Percentiles rank a stretch among this genome's conserved stretches.
Evolutionary conservation across 1,139 yeast species (phyloP).

Genomic region (Taiozyma onychis): DNA sequence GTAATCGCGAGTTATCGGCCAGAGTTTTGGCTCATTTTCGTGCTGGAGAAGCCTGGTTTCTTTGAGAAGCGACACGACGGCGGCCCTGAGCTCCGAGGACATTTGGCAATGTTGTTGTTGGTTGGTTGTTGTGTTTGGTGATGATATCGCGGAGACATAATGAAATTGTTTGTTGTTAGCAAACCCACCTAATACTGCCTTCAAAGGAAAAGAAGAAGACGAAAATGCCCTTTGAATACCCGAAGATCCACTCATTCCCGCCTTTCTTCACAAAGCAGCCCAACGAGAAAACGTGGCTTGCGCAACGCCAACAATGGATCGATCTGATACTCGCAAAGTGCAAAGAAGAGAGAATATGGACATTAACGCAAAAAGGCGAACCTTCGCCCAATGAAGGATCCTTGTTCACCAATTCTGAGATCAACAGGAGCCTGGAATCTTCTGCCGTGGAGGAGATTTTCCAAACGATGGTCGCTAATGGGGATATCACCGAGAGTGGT

Average conservation of each 20-base stretch:
- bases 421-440: constrained; percentile 40
- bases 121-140: background rate
- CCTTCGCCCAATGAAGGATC: constrained; percentile 26
- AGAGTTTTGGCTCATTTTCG: background rate
- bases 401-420: constrained; percentile 25
- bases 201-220: too few species aligned
- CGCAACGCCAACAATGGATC: constrained; percentile 63
- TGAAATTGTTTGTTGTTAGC: too few species aligned
- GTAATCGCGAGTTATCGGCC: background rate
- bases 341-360: constrained; percentile 48
- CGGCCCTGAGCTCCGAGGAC: background rate
- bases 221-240: constrained; percentile 35
- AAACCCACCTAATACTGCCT: too few species aligned
- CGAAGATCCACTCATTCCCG: constrained; percentile 79
- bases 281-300: constrained; percentile 68
- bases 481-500: constrained; percentile 7
- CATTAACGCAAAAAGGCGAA: constrained; percentile 35
- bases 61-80: background rate
- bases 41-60: background rate
- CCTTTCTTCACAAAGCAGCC: constrained; percentile 91
- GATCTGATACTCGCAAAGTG: constrained; percentile 54
- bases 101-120: background rate
- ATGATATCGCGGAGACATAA: too few species aligned
- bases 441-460: constrained; percentile 54
- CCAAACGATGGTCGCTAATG: constrained; percentile 14